Evolutionary conservation across 768 basidiomycete species (phyloP).

Genomic region (Boletus rubescentipes): DNA sequence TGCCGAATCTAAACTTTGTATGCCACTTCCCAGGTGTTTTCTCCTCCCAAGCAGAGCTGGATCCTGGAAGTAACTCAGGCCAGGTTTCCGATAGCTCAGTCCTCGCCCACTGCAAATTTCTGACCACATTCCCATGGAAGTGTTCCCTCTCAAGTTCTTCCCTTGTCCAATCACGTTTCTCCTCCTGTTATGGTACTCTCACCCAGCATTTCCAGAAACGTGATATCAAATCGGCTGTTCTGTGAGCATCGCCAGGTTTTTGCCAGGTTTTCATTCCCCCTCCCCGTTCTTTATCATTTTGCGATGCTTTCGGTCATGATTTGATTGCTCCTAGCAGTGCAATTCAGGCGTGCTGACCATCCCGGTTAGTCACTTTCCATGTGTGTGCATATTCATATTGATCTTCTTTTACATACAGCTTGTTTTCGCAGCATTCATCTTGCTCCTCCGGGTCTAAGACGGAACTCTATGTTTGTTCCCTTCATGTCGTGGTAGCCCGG

Average conservation of each 20-base stretch:
- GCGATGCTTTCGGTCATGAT: conserved; percentile 30
- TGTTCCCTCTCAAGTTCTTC: conserved; percentile 2
- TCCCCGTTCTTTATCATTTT: conserved; percentile 26
- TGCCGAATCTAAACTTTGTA: conserved; percentile 19
- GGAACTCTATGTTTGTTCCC: conserved; percentile 27
- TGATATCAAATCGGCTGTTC: conserved; percentile 34
- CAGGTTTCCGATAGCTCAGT: neutral
- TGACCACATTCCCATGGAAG: conserved; percentile 24
- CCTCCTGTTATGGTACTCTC: conserved; percentile 5
- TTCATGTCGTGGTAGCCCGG: conserved; percentile 24
- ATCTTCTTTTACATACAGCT: conserved; percentile 35
- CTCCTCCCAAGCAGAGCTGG: neutral
- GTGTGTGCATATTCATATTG: conserved; percentile 14
- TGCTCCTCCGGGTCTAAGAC: conserved; percentile 32
- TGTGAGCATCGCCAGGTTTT: conserved; percentile 31
- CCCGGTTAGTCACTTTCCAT: conserved; percentile 24
- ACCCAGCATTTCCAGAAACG: conserved; percentile 31
- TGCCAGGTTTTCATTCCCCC: conserved; percentile 28
- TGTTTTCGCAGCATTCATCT: conserved; percentile 17
- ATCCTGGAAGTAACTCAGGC: neutral
- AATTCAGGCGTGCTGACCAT: conserved; percentile 17
- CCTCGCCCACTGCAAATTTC: neutral
- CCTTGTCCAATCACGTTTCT: conserved; percentile 18
- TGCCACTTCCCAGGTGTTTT: conserved; percentile 11
- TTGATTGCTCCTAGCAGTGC: conserved; percentile 31